Base-by-base conservation (phyloP, 1,139 yeast genomes). In the Debaryomyces singareniensis region DNA sequence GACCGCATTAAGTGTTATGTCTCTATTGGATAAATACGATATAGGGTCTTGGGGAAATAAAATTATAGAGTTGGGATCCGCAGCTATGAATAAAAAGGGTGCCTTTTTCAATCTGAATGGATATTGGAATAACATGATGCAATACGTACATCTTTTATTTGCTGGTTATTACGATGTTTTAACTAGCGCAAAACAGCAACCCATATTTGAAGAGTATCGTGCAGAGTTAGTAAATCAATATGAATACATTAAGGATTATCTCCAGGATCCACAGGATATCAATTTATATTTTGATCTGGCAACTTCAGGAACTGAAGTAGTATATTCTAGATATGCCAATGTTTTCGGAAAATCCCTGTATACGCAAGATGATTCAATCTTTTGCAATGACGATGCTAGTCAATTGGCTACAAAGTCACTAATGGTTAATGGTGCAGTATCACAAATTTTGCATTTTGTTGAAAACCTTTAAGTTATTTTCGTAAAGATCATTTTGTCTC, bases 1-100 rank as follows among this genome's bases (percentile, higher is more conserved):
- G 1, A 42, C 44, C 11, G 53, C 58, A n/a, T 44, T 61, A 29
- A 55, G 62, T 7, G 43, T 61, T 2, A 47, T 57, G 32, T 51
- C 61, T 1, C 51, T 50, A 31, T 41, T 61, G 29, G 34, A 36
- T 25, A 38, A 43, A 24, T 35, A 49, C 11, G 29, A 33, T 2
- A 34, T 48, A 28, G 9, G 22, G 2, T 18, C 34, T 5, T 45
- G 44, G 40, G 31, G 35, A 15, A 14, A 33, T 10, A 36, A 40
- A 28, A 55, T 56, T 7, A 31, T 34, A 7, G 40, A 41, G 11
- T 32, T 45, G 16, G 50, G 38, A 4, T 28, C 35, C 3, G 45
- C 51, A 13, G 43, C 51, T 4, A 39, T 49, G n/a, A 35, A 42
- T 22, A 34, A 23, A 13, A n/a, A 6, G 13, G 58, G 58, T 5